Conservation (phyloP, 2,329 filamentous ascomycete species). For the Orbilia oligospora region DNA sequence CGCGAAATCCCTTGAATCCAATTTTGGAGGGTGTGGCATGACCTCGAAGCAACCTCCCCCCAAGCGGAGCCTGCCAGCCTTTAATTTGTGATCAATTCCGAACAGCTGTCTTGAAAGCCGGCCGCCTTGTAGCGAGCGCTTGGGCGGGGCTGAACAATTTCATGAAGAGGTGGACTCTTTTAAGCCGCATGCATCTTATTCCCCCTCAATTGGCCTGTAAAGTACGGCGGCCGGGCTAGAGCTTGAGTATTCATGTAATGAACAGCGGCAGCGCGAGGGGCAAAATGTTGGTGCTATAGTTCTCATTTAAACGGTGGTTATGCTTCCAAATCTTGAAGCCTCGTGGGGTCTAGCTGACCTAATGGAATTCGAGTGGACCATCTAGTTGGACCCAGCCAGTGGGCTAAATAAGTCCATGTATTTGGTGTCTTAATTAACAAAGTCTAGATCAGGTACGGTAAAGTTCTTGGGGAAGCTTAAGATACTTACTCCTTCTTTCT, state of each 20-base stretch:
- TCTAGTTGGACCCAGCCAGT: background rate
- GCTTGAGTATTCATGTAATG: background rate
- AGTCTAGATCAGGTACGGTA: conserved; percentile 2
- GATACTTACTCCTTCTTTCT: conserved; percentile 7
- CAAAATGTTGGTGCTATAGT: conserved; percentile 1
- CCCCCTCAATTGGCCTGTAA: conserved; percentile 2
- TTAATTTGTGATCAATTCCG: background rate
- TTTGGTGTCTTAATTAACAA: background rate
- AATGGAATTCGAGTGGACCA: background rate
- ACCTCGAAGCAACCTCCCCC: conserved; percentile 4
- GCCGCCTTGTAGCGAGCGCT: background rate
- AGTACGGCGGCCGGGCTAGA: background rate
- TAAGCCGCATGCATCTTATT: conserved; percentile 9
- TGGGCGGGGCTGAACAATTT: conserved; percentile 25
- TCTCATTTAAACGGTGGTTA: background rate
- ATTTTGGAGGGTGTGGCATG: conserved; percentile 24
- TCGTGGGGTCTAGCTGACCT: background rate
- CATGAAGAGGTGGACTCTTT: background rate
- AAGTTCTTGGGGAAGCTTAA: background rate
- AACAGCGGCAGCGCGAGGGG: conserved; percentile 9
- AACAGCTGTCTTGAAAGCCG: background rate
- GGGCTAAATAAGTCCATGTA: conserved; percentile 18
- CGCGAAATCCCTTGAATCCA: conserved; percentile 23
- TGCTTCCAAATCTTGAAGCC: conserved; percentile 15
- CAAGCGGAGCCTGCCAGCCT: background rate